Conservation (phyloP, 106 monocot genomes). For the Dioscorea alata region DNA sequence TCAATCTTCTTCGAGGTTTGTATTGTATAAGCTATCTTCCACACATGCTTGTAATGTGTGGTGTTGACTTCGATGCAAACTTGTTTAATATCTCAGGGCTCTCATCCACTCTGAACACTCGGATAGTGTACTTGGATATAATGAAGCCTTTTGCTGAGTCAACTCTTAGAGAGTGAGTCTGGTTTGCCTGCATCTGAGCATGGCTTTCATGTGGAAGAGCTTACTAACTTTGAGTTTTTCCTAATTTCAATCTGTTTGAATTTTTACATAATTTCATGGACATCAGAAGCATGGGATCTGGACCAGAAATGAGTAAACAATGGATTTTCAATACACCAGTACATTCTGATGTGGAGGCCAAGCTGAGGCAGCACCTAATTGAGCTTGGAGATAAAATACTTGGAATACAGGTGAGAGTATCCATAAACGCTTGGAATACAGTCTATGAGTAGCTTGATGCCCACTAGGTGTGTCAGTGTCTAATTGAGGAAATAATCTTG, state of each 20-base stretch:
- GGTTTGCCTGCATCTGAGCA: neutral
- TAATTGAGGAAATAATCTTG: no score
- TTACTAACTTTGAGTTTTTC: neutral
- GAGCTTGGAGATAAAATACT: slow-evolving; percentile 82
- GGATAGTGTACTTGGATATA: slow-evolving; percentile 82
- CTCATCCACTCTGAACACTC: slow-evolving; percentile 84
- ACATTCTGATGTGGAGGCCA: slow-evolving; percentile 86
- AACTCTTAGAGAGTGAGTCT: slow-evolving; percentile 62
- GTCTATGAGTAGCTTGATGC: no score
- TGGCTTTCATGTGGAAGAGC: neutral
- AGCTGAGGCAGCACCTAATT: slow-evolving; percentile 61
- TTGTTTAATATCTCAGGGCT: slow-evolving; percentile 49
- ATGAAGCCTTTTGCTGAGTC: slow-evolving; percentile 99
- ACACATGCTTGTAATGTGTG: neutral
- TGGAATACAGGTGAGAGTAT: slow-evolving; percentile 70
- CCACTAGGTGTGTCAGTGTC: no score
- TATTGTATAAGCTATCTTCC: neutral
- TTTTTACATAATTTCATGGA: slow-evolving; percentile 1
- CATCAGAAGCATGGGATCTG: slow-evolving; percentile 45
- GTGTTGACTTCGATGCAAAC: neutral
- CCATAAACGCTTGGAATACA: no score
- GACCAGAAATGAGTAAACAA: slow-evolving; percentile 17
- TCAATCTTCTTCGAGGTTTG: slow-evolving; percentile 95
- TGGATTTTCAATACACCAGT: slow-evolving; percentile 75
- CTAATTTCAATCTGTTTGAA: neutral